phyloP scores from a whole-genome alignment of 2,329 filamentous ascomycete genomes.

The Fusarium sp. region DNA sequence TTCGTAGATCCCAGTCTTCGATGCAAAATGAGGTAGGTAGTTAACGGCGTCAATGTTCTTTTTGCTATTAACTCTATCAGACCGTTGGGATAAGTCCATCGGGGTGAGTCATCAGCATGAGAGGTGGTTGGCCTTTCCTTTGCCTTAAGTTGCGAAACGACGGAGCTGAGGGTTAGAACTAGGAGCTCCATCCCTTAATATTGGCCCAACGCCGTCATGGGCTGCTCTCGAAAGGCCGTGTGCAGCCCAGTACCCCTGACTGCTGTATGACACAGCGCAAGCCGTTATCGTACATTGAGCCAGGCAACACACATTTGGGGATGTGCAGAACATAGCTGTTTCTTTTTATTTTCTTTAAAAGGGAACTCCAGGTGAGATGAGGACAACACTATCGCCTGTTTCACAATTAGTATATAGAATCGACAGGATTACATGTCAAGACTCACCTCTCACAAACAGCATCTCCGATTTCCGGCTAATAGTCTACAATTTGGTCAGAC shows the following conservation, averaged over 20 bases:
- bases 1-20: not conserved
- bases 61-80: slow-evolving; percentile 22
- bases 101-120: slow-evolving; percentile 10
- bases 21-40: not conserved
- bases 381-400: slow-evolving; percentile 77
- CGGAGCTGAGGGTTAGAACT: not conserved
- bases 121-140: slow-evolving; percentile 1
- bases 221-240: slow-evolving; percentile 5
- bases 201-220: not conserved
- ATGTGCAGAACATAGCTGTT: slow-evolving; percentile 5
- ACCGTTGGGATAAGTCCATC: slow-evolving; percentile 4
- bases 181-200: not conserved
- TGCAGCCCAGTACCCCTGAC: slow-evolving; percentile 13
- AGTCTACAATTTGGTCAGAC: slow-evolving; percentile 68
- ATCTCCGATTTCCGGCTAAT: slow-evolving; percentile 98
- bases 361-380: slow-evolving; percentile 73
- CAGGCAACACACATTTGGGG: not conserved
- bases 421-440: not conserved
- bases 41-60: slow-evolving; percentile 13
- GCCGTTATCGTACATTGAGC: slow-evolving; percentile 4
- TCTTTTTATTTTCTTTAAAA: slow-evolving; percentile 18
- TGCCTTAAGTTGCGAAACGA: not conserved
- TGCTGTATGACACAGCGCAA: not conserved
- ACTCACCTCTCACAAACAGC: slow-evolving; percentile 93
- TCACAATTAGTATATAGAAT: slow-evolving; percentile 40